These are phyloP conservation scores for Nothophoma quercina DNA, from an alignment of 2,329 filamentous ascomycete genomes.

Conservation along the genomic window DNA sequence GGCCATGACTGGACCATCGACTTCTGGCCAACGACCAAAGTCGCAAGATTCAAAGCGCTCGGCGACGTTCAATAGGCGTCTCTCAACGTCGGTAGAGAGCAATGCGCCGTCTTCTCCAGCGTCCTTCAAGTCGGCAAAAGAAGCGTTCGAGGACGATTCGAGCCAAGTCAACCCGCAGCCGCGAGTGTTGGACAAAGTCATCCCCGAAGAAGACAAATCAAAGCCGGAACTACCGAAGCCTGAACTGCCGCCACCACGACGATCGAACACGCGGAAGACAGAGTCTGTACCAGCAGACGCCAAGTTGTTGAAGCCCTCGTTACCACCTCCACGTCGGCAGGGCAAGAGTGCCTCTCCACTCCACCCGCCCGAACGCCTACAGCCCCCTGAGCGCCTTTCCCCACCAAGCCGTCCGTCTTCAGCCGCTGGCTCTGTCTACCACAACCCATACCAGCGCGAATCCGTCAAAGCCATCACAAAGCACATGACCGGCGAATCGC, in stretches of 20 bases:
- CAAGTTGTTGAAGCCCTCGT: conserved; percentile 12
- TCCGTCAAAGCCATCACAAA: conserved; percentile 51
- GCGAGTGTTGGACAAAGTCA: too few species aligned
- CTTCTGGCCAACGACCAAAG: conserved; percentile 26
- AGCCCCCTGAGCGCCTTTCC: conserved; percentile 31
- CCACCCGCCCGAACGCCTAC: conserved; percentile 29
- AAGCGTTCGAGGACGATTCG: conserved; percentile 41
- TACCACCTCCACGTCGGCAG: conserved; percentile 11
- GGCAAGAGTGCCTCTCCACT: conserved; percentile 27
- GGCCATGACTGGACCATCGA: conserved; percentile 26
- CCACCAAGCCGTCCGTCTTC: conserved; percentile 34
- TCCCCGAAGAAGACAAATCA: conserved; percentile 5
- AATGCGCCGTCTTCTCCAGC: conserved; percentile 40
- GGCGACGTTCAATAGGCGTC: conserved; percentile 24
- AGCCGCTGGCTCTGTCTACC: conserved; percentile 37
- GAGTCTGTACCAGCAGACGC: conserved; percentile 13
- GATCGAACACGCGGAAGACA: conserved; percentile 30
- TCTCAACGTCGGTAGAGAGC: conserved; percentile 39
- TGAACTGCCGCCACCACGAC: conserved; percentile 43
- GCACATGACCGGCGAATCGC: conserved; percentile 67
- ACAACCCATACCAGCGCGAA: conserved; percentile 51
- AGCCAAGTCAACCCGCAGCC: too few species aligned
- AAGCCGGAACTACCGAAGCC: conserved; percentile 25
- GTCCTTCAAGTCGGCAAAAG: conserved; percentile 47
- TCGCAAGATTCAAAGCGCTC: conserved; percentile 36